A percentile compares a stretch with the other conserved stretches of the same genome.
Conservation (phyloP, 371 early-diverging fungal genomes). For the Furculomyces boomerangus region DNA sequence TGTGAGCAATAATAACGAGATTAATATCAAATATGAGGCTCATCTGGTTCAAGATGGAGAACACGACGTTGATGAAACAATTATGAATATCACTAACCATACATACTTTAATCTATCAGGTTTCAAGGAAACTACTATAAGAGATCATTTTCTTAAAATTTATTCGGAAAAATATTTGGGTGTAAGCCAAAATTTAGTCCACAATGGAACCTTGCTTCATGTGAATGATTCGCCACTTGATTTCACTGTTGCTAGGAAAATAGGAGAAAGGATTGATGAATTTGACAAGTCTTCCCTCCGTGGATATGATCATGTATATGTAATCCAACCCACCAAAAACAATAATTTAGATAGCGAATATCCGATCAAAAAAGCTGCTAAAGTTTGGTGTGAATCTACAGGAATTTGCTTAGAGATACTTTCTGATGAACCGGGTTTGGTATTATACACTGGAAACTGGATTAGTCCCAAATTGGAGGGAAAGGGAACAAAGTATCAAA, state of each 20-base stretch:
- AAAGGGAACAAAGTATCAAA: conserved; percentile 14
- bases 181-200: conserved; percentile 22
- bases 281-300: conserved; percentile 8
- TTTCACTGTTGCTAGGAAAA: conserved; percentile 14
- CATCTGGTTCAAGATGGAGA: conserved; percentile 6
- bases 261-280: conserved; percentile 11
- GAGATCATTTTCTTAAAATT: conserved; percentile 15
- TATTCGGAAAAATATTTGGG: conserved; percentile 13
- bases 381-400: conserved; percentile 13
- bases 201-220: conserved; percentile 24
- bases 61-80: conserved; percentile 9
- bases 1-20: conserved; percentile 11
- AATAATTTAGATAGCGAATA: neutral
- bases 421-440: conserved; percentile 27
- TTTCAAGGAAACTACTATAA: conserved; percentile 18
- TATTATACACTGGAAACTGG: conserved; percentile 40
- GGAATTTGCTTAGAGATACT: conserved; percentile 23
- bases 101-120: conserved; percentile 39
- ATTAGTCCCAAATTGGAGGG: conserved; percentile 17
- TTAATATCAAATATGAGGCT: conserved; percentile 23
- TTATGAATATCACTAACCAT: conserved; percentile 33
- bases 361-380: conserved; percentile 14
- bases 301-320: conserved; percentile 33
- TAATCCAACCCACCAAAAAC: conserved; percentile 5
- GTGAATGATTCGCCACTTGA: conserved; percentile 11